Percentiles rank a stretch among this genome's conserved stretches.
phyloP scores from a whole-genome alignment of 371 early-diverging fungal genomes.

The Rhizomucor pusillus region DNA sequence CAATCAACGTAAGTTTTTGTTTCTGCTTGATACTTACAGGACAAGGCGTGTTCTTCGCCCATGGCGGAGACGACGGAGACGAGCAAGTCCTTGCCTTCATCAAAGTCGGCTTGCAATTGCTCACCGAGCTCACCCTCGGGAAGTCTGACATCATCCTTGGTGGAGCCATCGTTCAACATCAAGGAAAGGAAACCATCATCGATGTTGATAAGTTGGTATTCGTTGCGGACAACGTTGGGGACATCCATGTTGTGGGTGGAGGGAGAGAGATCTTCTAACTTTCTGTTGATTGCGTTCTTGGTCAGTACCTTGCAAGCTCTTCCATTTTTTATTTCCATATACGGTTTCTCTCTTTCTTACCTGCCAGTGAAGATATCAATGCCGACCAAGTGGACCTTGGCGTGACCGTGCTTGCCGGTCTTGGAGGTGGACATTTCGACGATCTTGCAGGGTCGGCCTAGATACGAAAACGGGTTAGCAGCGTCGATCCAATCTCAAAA shows the following conservation, averaged over 20 bases:
- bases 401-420: slow-evolving; percentile 99
- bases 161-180: slow-evolving; percentile 75
- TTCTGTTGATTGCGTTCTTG: slow-evolving; percentile 26
- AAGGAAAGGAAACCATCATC: slow-evolving; percentile 92
- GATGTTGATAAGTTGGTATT: slow-evolving; percentile 85
- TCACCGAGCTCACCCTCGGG: slow-evolving; percentile 87
- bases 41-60: slow-evolving; percentile 91
- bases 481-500: too few species aligned
- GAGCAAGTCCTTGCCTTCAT: slow-evolving; percentile 81
- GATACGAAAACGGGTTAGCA: too few species aligned
- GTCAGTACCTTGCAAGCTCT: not conserved
- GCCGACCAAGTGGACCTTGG: slow-evolving; percentile 97
- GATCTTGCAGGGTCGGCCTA: slow-evolving; percentile 99
- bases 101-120: slow-evolving; percentile 73
- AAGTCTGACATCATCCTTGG: slow-evolving; percentile 95
- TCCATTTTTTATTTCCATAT: not conserved
- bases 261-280: slow-evolving; percentile 95
- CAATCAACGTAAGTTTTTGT: not conserved
- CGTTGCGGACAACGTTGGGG: slow-evolving; percentile 88
- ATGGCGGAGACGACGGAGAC: slow-evolving; percentile 89
- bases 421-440: slow-evolving; percentile 96
- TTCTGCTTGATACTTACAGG: slow-evolving; percentile 60
- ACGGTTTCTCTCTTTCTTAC: slow-evolving; percentile 51
- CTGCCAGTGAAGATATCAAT: slow-evolving; percentile 97
- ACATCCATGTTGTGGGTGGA: slow-evolving; percentile 99